These are phyloP conservation scores for Podila verticillata DNA, from an alignment of 192 early-diverging fungal genomes.

Conservation along the genomic window DNA sequence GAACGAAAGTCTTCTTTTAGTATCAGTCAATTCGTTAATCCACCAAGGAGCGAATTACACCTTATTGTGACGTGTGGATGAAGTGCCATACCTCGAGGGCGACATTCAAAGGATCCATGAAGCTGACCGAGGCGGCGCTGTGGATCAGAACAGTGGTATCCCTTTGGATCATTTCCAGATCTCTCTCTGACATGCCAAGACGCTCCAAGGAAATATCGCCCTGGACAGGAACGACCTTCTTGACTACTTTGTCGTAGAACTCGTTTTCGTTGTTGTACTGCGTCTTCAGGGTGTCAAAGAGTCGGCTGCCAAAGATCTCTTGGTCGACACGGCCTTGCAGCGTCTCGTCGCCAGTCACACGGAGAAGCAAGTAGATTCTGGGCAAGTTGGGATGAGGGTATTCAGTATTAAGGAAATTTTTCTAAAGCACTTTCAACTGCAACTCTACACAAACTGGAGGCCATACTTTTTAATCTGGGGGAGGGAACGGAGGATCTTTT, in stretches of 20 bases:
- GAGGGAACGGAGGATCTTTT: constrained; percentile 53
- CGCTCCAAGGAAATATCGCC: constrained; percentile 51
- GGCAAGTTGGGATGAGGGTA: neutral
- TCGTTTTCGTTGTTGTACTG: constrained; percentile 18
- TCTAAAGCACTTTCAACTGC: too few species aligned
- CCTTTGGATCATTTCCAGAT: constrained; percentile 49
- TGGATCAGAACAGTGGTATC: constrained; percentile 56
- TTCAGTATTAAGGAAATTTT: too few species aligned
- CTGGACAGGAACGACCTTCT: constrained; percentile 54
- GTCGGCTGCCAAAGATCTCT: constrained; percentile 33
- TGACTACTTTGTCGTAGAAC: constrained; percentile 47
- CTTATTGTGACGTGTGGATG: too few species aligned
- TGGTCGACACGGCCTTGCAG: constrained; percentile 33
- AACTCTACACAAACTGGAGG: too few species aligned
- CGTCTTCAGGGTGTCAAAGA: constrained; percentile 52
- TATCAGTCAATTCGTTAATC: too few species aligned
- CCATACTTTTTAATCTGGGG: constrained; percentile 46
- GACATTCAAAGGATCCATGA: constrained; percentile 53
- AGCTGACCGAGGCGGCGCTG: constrained; percentile 58
- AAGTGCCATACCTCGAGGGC: too few species aligned
- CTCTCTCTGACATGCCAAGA: constrained; percentile 48
- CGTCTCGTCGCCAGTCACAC: constrained; percentile 36
- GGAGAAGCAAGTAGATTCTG: constrained; percentile 31
- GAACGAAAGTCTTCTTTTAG: too few species aligned
- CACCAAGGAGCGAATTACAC: too few species aligned